phyloP scores from a whole-genome alignment of 208 protist genomes.

The Porcisia deanei region DNA sequence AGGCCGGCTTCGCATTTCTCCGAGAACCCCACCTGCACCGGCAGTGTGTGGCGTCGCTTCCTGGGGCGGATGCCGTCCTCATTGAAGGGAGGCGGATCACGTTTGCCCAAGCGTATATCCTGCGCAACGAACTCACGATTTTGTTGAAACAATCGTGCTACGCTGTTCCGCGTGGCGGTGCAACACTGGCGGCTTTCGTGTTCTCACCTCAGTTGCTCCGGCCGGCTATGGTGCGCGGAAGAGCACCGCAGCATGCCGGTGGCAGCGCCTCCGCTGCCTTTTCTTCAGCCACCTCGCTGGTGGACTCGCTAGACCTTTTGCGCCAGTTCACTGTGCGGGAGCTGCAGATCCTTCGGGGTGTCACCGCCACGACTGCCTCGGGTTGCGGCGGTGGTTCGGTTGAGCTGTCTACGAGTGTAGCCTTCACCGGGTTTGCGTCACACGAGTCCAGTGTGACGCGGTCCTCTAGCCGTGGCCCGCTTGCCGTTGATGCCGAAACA shows the following conservation, averaged over 20 bases:
- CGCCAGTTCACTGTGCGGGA: slow-evolving; percentile 65
- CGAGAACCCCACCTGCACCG: slow-evolving; percentile 23
- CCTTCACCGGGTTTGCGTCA: slow-evolving; percentile 21
- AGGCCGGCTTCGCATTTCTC: slow-evolving; percentile 47
- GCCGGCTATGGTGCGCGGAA: not conserved
- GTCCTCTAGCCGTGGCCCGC: slow-evolving; percentile 32
- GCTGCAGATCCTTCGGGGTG: slow-evolving; percentile 51
- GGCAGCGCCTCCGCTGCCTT: not conserved
- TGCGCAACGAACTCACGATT: slow-evolving; percentile 25
- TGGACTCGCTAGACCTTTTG: slow-evolving; percentile 54
- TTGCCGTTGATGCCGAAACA: slow-evolving; percentile 32
- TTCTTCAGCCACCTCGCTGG: not conserved
- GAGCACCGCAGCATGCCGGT: not conserved
- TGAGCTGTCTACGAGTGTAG: slow-evolving; percentile 26
- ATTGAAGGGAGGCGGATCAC: slow-evolving; percentile 21
- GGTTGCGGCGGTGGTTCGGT: not conserved
- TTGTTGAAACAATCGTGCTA: slow-evolving; percentile 20
- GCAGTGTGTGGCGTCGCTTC: slow-evolving; percentile 22
- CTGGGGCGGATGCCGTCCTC: not conserved
- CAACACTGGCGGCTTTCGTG: slow-evolving; percentile 23
- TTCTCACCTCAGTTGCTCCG: slow-evolving; percentile 24
- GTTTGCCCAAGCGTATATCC: slow-evolving; percentile 18
- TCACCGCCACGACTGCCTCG: slow-evolving; percentile 14
- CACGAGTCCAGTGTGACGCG: slow-evolving; percentile 44
- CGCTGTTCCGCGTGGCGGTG: slow-evolving; percentile 25